Conservation (phyloP, 768 basidiomycete species). For the Mycena vulgaris region DNA sequence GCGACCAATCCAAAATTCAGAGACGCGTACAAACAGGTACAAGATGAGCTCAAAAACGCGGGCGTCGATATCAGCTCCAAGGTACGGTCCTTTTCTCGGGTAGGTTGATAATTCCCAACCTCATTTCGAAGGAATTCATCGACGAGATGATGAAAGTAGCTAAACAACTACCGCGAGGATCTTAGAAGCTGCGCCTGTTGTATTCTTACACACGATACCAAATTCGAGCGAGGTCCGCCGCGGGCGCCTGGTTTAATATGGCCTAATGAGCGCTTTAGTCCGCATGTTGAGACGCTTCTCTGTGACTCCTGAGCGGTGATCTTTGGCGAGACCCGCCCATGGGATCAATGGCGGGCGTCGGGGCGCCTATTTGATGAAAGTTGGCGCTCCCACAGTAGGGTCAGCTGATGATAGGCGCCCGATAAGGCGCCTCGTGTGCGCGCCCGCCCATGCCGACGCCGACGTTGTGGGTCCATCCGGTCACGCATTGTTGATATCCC, state of each 20-base stretch:
- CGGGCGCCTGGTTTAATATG: neutral
- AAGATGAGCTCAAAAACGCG: conserved; percentile 68
- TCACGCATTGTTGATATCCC: conserved; percentile 16
- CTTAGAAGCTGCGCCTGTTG: conserved; percentile 1
- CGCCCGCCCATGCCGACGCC: neutral
- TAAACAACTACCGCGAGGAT: conserved; percentile 36
- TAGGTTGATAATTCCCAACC: neutral
- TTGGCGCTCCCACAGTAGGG: neutral
- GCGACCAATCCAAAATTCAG: conserved; percentile 68
- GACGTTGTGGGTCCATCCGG: conserved; percentile 2
- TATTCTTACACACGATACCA: neutral
- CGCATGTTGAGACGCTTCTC: neutral
- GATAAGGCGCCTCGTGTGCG: conserved; percentile 4
- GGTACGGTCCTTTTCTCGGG: conserved; percentile 50
- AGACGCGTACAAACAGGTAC: conserved; percentile 60
- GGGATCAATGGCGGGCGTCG: conserved; percentile 22
- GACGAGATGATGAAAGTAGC: conserved; percentile 43
- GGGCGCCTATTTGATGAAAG: conserved; percentile 6
- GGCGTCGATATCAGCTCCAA: conserved; percentile 72
- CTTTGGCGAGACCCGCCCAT: too few species aligned
- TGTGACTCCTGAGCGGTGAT: neutral
- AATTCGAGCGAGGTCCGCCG: neutral
- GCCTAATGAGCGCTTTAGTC: neutral
- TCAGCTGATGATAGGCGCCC: conserved; percentile 17
- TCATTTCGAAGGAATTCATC: neutral